Evolutionary conservation across 2,329 filamentous ascomycete species (phyloP), one percentile per base, ranked within the genome.

Genomic region (Ophiostoma triangulosporum): DNA sequence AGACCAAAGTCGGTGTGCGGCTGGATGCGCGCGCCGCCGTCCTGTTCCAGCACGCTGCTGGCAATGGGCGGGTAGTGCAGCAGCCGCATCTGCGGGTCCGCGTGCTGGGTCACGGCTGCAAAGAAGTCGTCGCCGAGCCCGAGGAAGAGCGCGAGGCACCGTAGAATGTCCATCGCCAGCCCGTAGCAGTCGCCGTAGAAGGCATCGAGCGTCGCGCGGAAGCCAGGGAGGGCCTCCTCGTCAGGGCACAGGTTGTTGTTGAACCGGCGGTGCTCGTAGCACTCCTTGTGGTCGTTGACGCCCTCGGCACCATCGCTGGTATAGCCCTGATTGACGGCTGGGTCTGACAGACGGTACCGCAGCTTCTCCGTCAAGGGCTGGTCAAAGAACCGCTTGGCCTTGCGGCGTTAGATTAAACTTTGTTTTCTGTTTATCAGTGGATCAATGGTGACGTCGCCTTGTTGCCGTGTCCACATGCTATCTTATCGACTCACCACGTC

Each of bases 211-310:
- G 9, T 12, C 8, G 26, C 29, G 8, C 31, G 20, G 20, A 52
- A 52, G 14, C 50, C 50, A 3, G 50, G 50, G 6, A 52, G 8
- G 7, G n/a, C 15, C 1, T 29, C 20, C 5, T 53, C 51, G 29
- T 33, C 31, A 12, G 51, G 51, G n/a, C 31, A 53, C 20, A 38
- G 31, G 3, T 45, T n/a, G 15, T 53, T 53, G 32, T 12, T n/a
- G 40, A 46, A 53, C 3, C 51, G 51, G 3, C 51, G 51, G 51
- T 53, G 51, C 32, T 53, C 51, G 43, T 53, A 53, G 51, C 51
- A 53, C 43, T 53, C 51, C 33, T 53, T 53, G 43, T 53, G 51
- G 51, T 43, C 33, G 43, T 38, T 45, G 20, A 45, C 24, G 15
- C 51, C 31, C 26, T 53, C 43, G 40, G 51, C 33, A 2, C 51